Evolutionary conservation across 2,329 filamentous ascomycete genomes (phyloP), one percentile per base, ranked within the genome.

Genomic region (Fusarium abutilonis): DNA sequence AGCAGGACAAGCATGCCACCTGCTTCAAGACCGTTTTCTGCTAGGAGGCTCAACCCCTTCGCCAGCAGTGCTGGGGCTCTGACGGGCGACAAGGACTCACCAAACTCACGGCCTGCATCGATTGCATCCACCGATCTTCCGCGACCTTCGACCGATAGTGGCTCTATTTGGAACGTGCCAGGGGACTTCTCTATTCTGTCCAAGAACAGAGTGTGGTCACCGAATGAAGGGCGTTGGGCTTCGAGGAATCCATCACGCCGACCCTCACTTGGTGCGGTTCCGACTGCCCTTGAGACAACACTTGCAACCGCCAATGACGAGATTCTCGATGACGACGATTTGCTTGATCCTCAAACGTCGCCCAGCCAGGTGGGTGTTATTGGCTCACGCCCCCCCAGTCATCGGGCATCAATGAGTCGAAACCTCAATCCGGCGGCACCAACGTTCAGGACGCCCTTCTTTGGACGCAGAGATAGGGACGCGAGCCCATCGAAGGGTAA

Each of bases 341-440:
- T 85, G 11, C 74, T 83, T 2, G 78, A 85, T 46, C 80, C 81
- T 1, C 78, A 83, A 60, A 77, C 79, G 4, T 81, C 82, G 11
- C 82, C 84, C 6, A 85, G 83, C 50, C 82, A 87, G 40, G 83
- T 89, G 3, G 86, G 87, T 19, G 83, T 89, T 1, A 97, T 98
- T 65, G 94, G 94, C 21, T 96, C 92, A 42, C 87, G 89, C 4
- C 92, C 90, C 3, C 77, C 79, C 5, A 74, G 72, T 7, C 64
- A 73, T 7, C 67, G 77, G 35, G 80, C 74, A 14, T 74, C 72
- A 74, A 83, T 70, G 79, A 88, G 72, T 75, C 87, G 74, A 78
- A 88, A 76, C 69, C 82, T 98, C 26, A 98, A 99, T 70, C 95
- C 95, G 8, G 86, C 91, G 7, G 95, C 94, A 1, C 93, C 93